Conservation (phyloP, 352 stramenopile genomes). For the Phytophthora cryptogea region DNA sequence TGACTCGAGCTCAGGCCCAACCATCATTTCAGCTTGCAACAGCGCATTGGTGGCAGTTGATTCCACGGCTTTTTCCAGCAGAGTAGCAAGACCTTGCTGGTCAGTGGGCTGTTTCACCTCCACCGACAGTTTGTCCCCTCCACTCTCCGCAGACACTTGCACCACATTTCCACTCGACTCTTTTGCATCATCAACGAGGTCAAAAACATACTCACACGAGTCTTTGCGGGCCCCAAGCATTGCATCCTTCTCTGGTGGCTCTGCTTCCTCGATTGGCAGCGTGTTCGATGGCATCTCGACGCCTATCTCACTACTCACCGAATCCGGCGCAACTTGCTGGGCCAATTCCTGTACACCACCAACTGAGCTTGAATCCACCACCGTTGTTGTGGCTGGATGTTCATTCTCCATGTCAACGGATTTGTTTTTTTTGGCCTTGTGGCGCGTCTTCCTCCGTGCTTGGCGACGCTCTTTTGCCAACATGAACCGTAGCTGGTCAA, state of each 20-base stretch:
- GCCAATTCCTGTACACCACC: constrained; percentile 3
- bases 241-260: not conserved
- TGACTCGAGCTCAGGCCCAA: not conserved
- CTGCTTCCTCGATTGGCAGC: not conserved
- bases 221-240: constrained; percentile 9
- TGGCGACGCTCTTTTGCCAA: constrained; percentile 40
- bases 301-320: constrained; percentile 5
- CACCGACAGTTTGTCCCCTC: not conserved
- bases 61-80: constrained; percentile 4
- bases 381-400: not conserved
- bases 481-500: constrained; percentile 49
- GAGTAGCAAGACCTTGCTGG: not conserved
- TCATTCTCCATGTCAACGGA: constrained; percentile 1
- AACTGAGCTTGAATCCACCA: not conserved
- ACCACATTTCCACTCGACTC: constrained; percentile 9
- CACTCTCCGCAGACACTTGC: not conserved
- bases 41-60: not conserved
- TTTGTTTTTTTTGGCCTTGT: constrained; percentile 16
- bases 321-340: constrained; percentile 9
- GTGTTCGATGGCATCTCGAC: not conserved
- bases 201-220: constrained; percentile 24
- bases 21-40: constrained; percentile 3
- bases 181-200: constrained; percentile 18
- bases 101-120: constrained; percentile 1
- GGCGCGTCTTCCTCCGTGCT: constrained; percentile 27